Percentiles rank a stretch among this genome's conserved stretches.
These are phyloP conservation scores for Lachancea sp. DNA, from an alignment of 805 yeast genomes.

Conservation along the genomic window DNA sequence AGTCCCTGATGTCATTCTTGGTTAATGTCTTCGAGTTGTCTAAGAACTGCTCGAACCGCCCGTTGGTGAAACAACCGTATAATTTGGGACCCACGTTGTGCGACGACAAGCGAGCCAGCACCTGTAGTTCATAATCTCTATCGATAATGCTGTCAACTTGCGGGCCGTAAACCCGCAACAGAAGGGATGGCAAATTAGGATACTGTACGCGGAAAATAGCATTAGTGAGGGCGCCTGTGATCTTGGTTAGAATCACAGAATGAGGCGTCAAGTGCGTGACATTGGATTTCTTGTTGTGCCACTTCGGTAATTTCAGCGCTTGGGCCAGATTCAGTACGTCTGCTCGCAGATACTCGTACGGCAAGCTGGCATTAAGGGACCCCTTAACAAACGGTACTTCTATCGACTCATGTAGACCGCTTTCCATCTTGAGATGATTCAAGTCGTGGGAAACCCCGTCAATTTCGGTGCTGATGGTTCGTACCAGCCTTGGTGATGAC, in stretches of 20 bases:
- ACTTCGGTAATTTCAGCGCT: conserved; percentile 62
- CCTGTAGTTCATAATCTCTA: conserved; percentile 69
- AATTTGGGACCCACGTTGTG: conserved; percentile 83
- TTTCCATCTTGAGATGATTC: conserved; percentile 3
- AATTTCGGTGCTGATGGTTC: conserved; percentile 26
- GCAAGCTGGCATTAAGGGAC: conserved; percentile 67
- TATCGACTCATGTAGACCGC: conserved; percentile 16
- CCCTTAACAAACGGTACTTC: conserved; percentile 49
- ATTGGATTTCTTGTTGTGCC: conserved; percentile 51
- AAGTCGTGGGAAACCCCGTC: conserved; percentile 9
- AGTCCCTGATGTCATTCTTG: conserved; percentile 64
- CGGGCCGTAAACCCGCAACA: conserved; percentile 82
- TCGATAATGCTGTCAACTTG: conserved; percentile 83
- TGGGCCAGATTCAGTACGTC: conserved; percentile 65
- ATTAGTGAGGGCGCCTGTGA: conserved; percentile 91
- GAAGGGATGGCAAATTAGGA: conserved; percentile 51
- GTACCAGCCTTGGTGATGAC: conserved; percentile 27
- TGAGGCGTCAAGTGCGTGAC: conserved; percentile 33
- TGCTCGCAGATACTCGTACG: conserved; percentile 76
- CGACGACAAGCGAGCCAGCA: conserved; percentile 64
- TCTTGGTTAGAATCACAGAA: conserved; percentile 52
- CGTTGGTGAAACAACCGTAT: conserved; percentile 85
- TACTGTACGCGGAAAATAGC: conserved; percentile 75
- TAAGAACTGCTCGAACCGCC: conserved; percentile 88
- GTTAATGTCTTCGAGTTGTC: conserved; percentile 75